Evolutionary conservation across 202 grass and related monocot genomes (phyloP).

Genomic region (Digitaria exilis): DNA sequence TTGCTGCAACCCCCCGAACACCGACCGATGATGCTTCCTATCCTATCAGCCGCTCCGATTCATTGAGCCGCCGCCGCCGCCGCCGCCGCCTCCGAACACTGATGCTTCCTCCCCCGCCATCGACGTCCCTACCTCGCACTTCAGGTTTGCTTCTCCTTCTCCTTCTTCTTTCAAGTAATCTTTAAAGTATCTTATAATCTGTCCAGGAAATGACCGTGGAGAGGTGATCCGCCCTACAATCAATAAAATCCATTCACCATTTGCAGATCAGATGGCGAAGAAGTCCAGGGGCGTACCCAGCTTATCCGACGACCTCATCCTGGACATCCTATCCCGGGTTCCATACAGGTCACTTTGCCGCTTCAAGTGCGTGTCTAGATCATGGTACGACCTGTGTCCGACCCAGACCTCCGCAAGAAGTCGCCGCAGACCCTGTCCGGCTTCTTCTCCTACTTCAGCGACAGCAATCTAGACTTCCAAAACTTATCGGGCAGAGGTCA

Average conservation of each 20-base stretch:
- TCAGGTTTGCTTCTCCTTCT: too few relatives aligned
- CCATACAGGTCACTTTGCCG: conserved; percentile 5
- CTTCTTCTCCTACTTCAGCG: background rate
- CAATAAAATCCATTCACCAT: background rate
- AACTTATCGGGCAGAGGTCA: background rate
- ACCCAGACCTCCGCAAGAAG: background rate
- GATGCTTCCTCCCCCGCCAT: too few relatives aligned
- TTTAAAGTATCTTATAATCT: too few relatives aligned
- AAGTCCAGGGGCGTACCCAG: background rate
- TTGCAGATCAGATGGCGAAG: background rate
- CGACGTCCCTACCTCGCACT: too few relatives aligned
- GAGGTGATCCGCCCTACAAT: too few relatives aligned
- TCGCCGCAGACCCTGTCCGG: background rate
- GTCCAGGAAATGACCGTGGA: background rate
- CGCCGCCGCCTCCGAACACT: too few relatives aligned
- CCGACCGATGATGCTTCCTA: too few relatives aligned
- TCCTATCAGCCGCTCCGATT: too few relatives aligned
- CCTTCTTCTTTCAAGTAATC: too few relatives aligned
- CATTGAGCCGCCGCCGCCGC: too few relatives aligned
- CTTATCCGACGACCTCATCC: background rate
- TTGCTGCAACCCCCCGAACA: too few relatives aligned
- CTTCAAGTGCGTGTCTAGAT: background rate
- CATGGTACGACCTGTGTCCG: background rate
- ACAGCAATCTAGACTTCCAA: background rate
- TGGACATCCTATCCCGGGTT: background rate